Base-by-base conservation (phyloP, 352 stramenopile genomes). In the Pythium apleroticum region DNA sequence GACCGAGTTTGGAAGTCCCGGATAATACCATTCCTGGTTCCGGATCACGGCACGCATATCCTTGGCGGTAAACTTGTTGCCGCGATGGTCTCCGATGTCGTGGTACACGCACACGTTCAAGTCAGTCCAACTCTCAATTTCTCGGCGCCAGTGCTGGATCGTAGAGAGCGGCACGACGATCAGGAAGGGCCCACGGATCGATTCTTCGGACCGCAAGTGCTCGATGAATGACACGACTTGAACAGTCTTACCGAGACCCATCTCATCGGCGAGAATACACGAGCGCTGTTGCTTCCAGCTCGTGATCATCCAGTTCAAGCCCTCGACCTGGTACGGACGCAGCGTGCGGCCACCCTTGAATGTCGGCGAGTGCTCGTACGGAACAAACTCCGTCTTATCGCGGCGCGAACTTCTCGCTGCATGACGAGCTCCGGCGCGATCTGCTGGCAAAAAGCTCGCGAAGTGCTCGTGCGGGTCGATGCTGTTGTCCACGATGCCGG, bases 101-200 rank as follows among this genome's bases (percentile, higher is more conserved):
- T 99, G 97, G 75, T 99, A 99, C 0, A 99, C 93, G 66, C 97
- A 99, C 27, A 98, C 96, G 50, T 98, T 97, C 71, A 99, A 93
- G 74, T 99, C 96, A n/a, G 97, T 99, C 95, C 71, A 97, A 60
- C 75, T 95, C 68, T 93, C 86, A 60, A 95, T 91, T 66, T 96
- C 88, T 57, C 87, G 86, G 2, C 87, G 84, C 87, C 87, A 95
- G 68, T 95, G 88, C 63, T 94, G 84, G 63, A 96, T 93, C 1
- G 88, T 96, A 15, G 86, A 95, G 41, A 96, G 75, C 49, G 88
- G 88, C 4, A 96, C 88, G 2, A 96, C 88, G 54, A 96, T 91
- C 58, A 96, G 60, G 60, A 84, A 95, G 14, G 88, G 87, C 3
- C 88, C 89, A 22, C 86, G 81, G 74, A 95, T 90, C 0, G 78